phyloP scores from a whole-genome alignment of 495 filamentous ascomycete species.

The Podospora comata region DNA sequence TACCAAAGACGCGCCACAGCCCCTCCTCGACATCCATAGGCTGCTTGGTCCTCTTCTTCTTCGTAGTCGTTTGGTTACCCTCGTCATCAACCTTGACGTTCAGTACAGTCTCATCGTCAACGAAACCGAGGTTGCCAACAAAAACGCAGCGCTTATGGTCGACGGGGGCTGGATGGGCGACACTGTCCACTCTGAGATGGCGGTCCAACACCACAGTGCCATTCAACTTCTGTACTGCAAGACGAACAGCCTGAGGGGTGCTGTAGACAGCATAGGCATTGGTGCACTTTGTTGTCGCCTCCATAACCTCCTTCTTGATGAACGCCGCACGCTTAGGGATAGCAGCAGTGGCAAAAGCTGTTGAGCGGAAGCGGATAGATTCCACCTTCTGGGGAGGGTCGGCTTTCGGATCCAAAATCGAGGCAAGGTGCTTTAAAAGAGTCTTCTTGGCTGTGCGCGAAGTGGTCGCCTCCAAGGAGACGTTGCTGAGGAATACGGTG shows the following conservation, averaged over 20 bases:
- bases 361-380: constrained; percentile 89
- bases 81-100: constrained; percentile 57
- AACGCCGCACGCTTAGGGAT: constrained; percentile 89
- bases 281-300: constrained; percentile 84
- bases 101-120: constrained; percentile 73
- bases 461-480: constrained; percentile 75
- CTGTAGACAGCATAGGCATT: constrained; percentile 93
- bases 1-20: constrained; percentile 80
- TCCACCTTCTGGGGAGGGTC: constrained; percentile 66
- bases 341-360: constrained; percentile 69
- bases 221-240: constrained; percentile 75
- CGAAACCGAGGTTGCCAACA: constrained; percentile 93
- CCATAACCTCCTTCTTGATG: constrained; percentile 75
- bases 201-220: constrained; percentile 80
- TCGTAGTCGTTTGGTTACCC: constrained; percentile 49
- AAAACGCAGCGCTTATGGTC: constrained; percentile 92
- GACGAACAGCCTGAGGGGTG: constrained; percentile 65
- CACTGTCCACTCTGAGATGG: constrained; percentile 83
- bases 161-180: constrained; percentile 78
- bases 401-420: constrained; percentile 46
- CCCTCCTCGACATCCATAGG: constrained; percentile 92
- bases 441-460: constrained; percentile 76
- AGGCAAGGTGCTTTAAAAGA: constrained; percentile 62
- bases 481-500: constrained; percentile 91
- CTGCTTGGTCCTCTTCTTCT: constrained; percentile 60